Evolutionary conservation across 2,329 filamentous ascomycete species (phyloP).

Genomic region (Annulohypoxylon truncatum): DNA sequence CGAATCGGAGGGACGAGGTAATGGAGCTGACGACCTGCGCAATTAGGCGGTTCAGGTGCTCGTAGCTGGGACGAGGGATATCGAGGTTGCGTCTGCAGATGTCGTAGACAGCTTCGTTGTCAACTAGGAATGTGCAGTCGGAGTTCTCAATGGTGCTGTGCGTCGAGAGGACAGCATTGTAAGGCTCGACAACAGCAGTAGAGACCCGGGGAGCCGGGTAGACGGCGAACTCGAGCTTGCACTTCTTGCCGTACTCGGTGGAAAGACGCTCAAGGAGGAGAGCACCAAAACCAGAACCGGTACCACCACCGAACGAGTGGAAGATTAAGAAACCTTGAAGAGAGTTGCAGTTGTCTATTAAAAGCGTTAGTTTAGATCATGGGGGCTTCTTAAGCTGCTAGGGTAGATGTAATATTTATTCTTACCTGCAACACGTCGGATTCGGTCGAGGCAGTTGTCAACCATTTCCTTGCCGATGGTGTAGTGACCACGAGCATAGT

Average conservation of each 20-base stretch:
- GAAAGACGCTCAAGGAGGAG: constrained; percentile 78
- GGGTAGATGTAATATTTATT: constrained; percentile 24
- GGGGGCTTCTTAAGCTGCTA: neutral
- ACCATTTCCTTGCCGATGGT: constrained; percentile 83
- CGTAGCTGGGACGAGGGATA: constrained; percentile 74
- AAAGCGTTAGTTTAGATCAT: constrained; percentile 35
- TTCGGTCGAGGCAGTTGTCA: constrained; percentile 75
- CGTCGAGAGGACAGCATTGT: constrained; percentile 78
- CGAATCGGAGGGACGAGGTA: constrained; percentile 77
- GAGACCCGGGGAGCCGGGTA: constrained; percentile 78
- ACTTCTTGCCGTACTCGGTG: constrained; percentile 81
- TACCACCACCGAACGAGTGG: constrained; percentile 80
- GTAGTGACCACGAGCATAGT: constrained; percentile 81
- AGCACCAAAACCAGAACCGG: constrained; percentile 77
- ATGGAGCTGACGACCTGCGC: constrained; percentile 81
- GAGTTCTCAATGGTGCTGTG: constrained; percentile 82
- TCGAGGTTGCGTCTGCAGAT: constrained; percentile 79
- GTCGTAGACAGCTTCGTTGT: constrained; percentile 81
- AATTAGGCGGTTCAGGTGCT: constrained; percentile 79
- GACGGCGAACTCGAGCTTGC: constrained; percentile 79
- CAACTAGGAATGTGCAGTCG: constrained; percentile 82
- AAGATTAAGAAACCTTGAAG: constrained; percentile 80
- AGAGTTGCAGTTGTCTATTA: constrained; percentile 75
- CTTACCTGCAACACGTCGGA: constrained; percentile 76
- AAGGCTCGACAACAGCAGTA: constrained; percentile 78